phyloP scores from a whole-genome alignment of 768 basidiomycete species.

The Auricularia auricula-judae region DNA sequence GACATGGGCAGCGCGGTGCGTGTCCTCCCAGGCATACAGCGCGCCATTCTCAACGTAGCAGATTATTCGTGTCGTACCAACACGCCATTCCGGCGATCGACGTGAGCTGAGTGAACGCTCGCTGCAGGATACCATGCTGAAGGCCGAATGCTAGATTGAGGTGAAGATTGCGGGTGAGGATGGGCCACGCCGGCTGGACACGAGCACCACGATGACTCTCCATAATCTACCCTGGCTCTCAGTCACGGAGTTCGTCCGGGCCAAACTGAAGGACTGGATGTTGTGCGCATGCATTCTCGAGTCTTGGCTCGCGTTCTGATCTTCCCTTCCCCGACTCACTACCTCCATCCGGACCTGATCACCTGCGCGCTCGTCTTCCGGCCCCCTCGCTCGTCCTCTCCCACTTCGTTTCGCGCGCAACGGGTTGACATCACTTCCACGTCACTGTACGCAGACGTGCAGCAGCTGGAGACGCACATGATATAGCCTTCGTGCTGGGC shows the following conservation, averaged over 20 bases:
- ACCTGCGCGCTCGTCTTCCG: not conserved
- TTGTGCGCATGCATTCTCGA: slow-evolving; percentile 38
- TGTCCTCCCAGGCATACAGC: slow-evolving; percentile 3
- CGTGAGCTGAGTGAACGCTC: slow-evolving; percentile 28
- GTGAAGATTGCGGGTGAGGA: slow-evolving; percentile 73
- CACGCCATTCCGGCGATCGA: slow-evolving; percentile 69
- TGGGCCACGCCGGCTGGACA: slow-evolving; percentile 65
- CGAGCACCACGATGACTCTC: slow-evolving; percentile 53
- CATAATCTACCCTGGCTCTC: slow-evolving; percentile 70
- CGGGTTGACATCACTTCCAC: not conserved
- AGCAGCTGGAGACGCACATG: slow-evolving; percentile 62
- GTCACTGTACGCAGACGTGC: slow-evolving; percentile 40
- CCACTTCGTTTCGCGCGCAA: not conserved
- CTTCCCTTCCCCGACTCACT: slow-evolving; percentile 10
- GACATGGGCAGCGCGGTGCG: slow-evolving; percentile 79
- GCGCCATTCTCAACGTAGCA: slow-evolving; percentile 19
- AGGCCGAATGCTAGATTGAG: slow-evolving; percentile 47
- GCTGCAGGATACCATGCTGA: not conserved
- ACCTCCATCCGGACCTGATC: slow-evolving; percentile 8
- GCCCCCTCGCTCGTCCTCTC: not conserved
- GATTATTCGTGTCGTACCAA: slow-evolving; percentile 66
- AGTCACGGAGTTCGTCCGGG: slow-evolving; percentile 77
- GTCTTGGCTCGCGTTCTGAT: slow-evolving; percentile 1
- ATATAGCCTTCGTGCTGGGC: slow-evolving; percentile 59
- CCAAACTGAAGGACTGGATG: slow-evolving; percentile 74